Conservation (phyloP, 345 rosid species). For the Firmiana major region DNA sequence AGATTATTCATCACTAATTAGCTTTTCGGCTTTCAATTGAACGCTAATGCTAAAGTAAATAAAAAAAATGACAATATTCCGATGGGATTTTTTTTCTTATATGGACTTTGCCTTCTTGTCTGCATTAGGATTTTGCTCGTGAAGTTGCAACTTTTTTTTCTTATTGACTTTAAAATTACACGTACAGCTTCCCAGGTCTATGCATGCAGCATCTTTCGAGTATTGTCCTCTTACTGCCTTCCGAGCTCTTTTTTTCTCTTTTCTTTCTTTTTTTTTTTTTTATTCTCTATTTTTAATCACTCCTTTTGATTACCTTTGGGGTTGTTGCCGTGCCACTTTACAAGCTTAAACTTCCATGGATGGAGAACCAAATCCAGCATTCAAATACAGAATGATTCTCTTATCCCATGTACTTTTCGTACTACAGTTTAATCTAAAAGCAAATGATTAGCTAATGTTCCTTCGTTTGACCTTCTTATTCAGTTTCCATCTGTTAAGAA, state of each 20-base stretch:
- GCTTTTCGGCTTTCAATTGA: no score
- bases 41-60: no score
- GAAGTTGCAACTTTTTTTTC: background rate
- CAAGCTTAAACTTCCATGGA: slow-evolving; percentile 31
- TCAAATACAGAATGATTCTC: no score
- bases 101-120: background rate
- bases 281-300: background rate
- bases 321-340: slow-evolving; percentile 2
- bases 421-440: background rate
- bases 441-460: background rate
- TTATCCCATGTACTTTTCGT: background rate
- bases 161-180: background rate
- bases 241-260: background rate
- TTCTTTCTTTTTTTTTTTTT: no score
- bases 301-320: background rate
- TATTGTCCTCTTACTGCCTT: background rate
- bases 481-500: background rate
- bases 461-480: background rate
- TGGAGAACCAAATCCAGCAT: background rate
- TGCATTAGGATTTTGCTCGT: background rate
- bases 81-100: background rate
- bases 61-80: background rate
- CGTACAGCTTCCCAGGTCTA: background rate
- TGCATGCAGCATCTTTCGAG: background rate
- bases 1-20: no score